phyloP scores from a whole-genome alignment of 192 early-diverging fungal genomes.

The Kickxella alabastrina region DNA sequence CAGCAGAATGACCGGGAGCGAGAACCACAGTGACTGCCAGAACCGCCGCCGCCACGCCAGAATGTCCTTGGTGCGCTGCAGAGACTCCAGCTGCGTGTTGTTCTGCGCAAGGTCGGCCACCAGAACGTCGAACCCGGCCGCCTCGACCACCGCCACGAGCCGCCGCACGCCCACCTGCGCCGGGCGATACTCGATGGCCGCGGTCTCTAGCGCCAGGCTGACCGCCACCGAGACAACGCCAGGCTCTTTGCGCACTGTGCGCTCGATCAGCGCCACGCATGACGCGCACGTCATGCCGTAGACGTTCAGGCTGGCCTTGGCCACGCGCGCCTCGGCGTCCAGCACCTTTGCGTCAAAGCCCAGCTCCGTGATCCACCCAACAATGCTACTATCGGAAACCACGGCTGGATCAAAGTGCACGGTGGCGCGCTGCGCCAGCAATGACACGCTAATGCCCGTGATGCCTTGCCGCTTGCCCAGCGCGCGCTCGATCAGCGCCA shows the following conservation, averaged over 20 bases:
- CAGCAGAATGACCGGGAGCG: slow-evolving; percentile 77
- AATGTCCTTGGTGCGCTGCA: slow-evolving; percentile 83
- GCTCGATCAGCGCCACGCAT: slow-evolving; percentile 78
- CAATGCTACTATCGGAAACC: slow-evolving; percentile 52
- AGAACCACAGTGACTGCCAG: slow-evolving; percentile 62
- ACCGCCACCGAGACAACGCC: slow-evolving; percentile 65
- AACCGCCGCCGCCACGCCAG: slow-evolving; percentile 72
- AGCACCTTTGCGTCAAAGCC: slow-evolving; percentile 70
- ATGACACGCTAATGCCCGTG: slow-evolving; percentile 70
- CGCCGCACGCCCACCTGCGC: slow-evolving; percentile 63
- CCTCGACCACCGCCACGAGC: slow-evolving; percentile 78
- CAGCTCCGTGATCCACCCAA: slow-evolving; percentile 62
- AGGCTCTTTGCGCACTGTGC: slow-evolving; percentile 21
- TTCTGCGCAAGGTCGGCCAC: slow-evolving; percentile 61
- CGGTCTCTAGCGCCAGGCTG: slow-evolving; percentile 73
- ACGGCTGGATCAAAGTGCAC: slow-evolving; percentile 60
- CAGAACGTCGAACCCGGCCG: slow-evolving; percentile 74
- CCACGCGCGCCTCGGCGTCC: slow-evolving; percentile 43
- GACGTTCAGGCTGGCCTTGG: slow-evolving; percentile 69
- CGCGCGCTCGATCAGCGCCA: slow-evolving; percentile 75
- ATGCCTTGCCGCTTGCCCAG: slow-evolving; percentile 61
- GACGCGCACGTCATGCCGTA: slow-evolving; percentile 91
- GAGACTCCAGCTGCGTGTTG: slow-evolving; percentile 77
- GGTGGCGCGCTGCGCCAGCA: slow-evolving; percentile 77
- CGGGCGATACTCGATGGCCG: slow-evolving; percentile 67